These are phyloP conservation scores for Ogataea sp. DNA, from an alignment of 805 yeast species.

Conservation along the genomic window DNA sequence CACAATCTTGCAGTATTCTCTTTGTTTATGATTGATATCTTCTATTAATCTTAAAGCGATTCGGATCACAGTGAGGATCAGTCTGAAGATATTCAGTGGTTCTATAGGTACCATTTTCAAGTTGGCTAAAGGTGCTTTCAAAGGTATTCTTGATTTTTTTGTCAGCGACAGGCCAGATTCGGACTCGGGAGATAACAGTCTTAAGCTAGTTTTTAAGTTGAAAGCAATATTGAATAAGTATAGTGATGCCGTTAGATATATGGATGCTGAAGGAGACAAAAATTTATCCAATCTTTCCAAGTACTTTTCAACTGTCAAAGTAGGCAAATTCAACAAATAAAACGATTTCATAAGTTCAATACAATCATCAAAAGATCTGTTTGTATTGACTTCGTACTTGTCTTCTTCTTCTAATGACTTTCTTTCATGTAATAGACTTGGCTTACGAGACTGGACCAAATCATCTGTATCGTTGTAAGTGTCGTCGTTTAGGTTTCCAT, in stretches of 20 bases:
- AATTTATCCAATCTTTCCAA: constrained; percentile 24
- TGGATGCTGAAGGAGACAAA: constrained; percentile 22
- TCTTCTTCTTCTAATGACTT: not conserved
- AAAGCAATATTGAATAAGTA: constrained; percentile 23
- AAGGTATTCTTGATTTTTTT: constrained; percentile 1
- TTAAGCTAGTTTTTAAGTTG: constrained; percentile 11
- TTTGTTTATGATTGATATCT: constrained; percentile 35
- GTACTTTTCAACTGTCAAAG: constrained; percentile 18
- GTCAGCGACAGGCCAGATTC: no score
- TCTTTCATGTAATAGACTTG: no score
- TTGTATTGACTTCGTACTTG: constrained; percentile 8
- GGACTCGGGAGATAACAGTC: not conserved
- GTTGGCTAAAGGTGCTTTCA: constrained; percentile 3
- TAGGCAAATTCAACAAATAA: constrained; percentile 24
- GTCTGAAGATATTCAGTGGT: constrained; percentile 29
- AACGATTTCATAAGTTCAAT: constrained; percentile 17
- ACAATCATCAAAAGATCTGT: constrained; percentile 3
- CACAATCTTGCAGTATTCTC: constrained; percentile 34
- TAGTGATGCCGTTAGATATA: constrained; percentile 22
- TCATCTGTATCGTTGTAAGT: no score
- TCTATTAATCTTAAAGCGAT: constrained; percentile 34
- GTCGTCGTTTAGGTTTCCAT: no score
- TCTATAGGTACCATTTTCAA: constrained; percentile 23
- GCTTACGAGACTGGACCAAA: no score
- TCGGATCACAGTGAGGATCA: constrained; percentile 30